These are phyloP conservation scores for Babesia bovis DNA, from an alignment of 169 alveolate species.

Conservation along the genomic window DNA sequence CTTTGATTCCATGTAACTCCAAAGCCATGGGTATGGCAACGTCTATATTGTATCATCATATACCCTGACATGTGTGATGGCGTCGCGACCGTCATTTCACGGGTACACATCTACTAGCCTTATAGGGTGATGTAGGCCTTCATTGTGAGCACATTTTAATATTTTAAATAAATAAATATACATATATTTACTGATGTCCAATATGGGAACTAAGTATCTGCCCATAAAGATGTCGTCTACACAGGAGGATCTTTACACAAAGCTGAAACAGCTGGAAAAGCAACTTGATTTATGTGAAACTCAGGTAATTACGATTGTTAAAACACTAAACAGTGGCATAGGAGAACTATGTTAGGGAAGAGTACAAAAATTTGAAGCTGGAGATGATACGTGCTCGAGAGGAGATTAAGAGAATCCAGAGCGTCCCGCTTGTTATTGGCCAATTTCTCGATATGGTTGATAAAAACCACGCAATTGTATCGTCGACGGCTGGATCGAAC, in stretches of 20 bases:
- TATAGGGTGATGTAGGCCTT: not conserved
- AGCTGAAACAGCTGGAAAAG: constrained; percentile 83
- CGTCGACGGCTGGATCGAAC: constrained; percentile 95
- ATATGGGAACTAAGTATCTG: constrained; percentile 9
- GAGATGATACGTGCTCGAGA: constrained; percentile 95
- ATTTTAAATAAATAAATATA: no score
- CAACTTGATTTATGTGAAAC: constrained; percentile 85
- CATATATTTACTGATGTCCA: no score
- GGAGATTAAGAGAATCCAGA: constrained; percentile 95
- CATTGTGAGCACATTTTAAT: no score
- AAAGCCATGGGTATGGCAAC: constrained; percentile 10
- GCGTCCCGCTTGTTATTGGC: constrained; percentile 98
- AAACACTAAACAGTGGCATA: constrained; percentile 28
- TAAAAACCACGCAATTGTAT: constrained; percentile 95
- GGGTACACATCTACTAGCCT: constrained; percentile 5
- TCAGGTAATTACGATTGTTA: constrained; percentile 26
- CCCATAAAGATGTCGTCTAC: constrained; percentile 17
- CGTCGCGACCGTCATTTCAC: not conserved
- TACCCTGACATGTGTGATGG: not conserved
- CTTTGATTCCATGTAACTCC: constrained; percentile 25
- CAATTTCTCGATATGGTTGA: constrained; percentile 97
- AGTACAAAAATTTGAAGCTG: constrained; percentile 94
- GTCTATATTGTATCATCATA: no score
- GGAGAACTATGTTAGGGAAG: constrained; percentile 97
- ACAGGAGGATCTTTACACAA: constrained; percentile 69